phyloP scores from a whole-genome alignment of 768 basidiomycete species.

The Pleurotus tuber-regium region DNA sequence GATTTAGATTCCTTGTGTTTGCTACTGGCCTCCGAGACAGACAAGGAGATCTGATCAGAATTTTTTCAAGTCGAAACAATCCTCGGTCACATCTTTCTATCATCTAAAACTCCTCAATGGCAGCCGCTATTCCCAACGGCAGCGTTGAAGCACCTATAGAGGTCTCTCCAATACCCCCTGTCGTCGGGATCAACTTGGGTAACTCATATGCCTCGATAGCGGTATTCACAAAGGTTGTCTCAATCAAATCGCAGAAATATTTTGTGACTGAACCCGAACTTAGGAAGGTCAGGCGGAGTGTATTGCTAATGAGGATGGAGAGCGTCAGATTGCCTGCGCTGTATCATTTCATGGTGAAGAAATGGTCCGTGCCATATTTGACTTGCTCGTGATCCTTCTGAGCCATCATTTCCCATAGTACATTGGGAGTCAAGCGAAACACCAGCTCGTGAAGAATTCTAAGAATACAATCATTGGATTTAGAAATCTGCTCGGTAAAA shows the following conservation, averaged over 20 bases:
- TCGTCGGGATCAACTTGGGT: constrained; percentile 95
- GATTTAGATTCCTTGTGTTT: not conserved
- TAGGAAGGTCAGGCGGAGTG: constrained; percentile 92
- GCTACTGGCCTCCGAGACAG: not conserved
- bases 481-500: constrained; percentile 90
- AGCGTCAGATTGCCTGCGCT: constrained; percentile 95
- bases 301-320: constrained; percentile 98
- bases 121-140: constrained; percentile 44
- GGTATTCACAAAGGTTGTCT: constrained; percentile 81
- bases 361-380: constrained; percentile 61
- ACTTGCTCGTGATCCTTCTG: constrained; percentile 1
- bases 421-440: constrained; percentile 92
- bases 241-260: constrained; percentile 2
- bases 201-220: constrained; percentile 95
- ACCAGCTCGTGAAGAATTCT: constrained; percentile 92
- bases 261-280: not conserved
- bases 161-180: constrained; percentile 45
- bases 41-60: not conserved
- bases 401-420: constrained; percentile 54
- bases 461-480: constrained; percentile 95
- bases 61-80: constrained; percentile 5
- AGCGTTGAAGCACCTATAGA: constrained; percentile 38
- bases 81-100: not conserved
- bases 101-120: not conserved
- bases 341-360: constrained; percentile 91